Evolutionary conservation across 2,329 filamentous ascomycete genomes (phyloP).

Genomic region (Colletotrichum sp.): DNA sequence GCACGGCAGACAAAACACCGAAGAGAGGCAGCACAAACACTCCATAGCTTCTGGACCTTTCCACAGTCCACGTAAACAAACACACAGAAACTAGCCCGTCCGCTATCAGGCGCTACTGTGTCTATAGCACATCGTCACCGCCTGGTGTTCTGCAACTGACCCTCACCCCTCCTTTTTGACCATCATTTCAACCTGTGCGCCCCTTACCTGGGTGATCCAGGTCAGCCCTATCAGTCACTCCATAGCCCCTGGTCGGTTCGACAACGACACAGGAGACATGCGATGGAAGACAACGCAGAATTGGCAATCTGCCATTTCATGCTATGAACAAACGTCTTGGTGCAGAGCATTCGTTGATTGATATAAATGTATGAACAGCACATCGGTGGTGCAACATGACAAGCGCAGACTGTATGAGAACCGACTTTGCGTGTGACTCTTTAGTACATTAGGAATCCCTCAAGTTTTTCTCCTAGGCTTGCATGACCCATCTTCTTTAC

Average conservation of each 20-base stretch:
- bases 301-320: neutral
- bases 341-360: neutral
- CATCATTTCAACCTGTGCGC: conserved; percentile 6
- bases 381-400: neutral
- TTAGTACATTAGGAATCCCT: neutral
- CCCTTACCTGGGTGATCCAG: conserved; percentile 7
- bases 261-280: neutral
- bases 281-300: neutral
- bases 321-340: neutral
- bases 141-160: neutral
- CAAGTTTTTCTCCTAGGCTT: neutral
- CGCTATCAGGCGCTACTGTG: neutral
- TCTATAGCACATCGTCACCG: neutral
- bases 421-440: neutral
- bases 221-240: conserved; percentile 5
- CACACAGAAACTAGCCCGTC: neutral
- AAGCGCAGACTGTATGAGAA: neutral
- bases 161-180: neutral
- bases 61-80: neutral
- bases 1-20: neutral
- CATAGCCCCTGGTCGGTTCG: neutral
- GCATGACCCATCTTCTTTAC: neutral
- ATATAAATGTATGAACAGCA: neutral
- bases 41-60: conserved; percentile 14
- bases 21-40: neutral